Percentiles rank a stretch among this genome's conserved stretches.
Conservation (phyloP, 768 basidiomycete species). For the Agaricus blazei region DNA sequence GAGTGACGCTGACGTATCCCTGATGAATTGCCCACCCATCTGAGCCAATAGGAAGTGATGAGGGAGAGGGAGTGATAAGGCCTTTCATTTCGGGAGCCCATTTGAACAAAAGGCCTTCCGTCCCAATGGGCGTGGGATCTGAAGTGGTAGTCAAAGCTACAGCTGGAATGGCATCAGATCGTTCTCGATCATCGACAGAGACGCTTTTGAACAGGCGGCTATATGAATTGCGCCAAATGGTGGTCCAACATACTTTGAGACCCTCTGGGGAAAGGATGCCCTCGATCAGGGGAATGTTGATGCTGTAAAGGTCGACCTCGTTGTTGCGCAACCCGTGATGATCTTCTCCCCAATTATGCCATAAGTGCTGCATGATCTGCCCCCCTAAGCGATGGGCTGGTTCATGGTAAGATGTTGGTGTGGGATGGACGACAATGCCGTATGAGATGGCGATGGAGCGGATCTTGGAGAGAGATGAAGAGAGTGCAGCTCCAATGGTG, state of each 20-base stretch:
- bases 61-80: slow-evolving; percentile 55
- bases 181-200: slow-evolving; percentile 17
- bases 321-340: slow-evolving; percentile 47
- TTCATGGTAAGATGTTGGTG: slow-evolving; percentile 49
- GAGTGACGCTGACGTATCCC: slow-evolving; percentile 73
- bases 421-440: slow-evolving; percentile 70
- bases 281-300: slow-evolving; percentile 84
- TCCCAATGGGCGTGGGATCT: slow-evolving; percentile 15
- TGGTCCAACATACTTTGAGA: slow-evolving; percentile 73
- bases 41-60: slow-evolving; percentile 65
- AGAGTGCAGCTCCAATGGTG: slow-evolving; percentile 88
- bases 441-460: slow-evolving; percentile 89
- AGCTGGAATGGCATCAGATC: slow-evolving; percentile 20
- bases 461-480: slow-evolving; percentile 61
- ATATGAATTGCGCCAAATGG: slow-evolving; percentile 83
- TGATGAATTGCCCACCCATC: slow-evolving; percentile 78
- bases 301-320: slow-evolving; percentile 77
- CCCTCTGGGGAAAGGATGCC: slow-evolving; percentile 54
- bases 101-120: slow-evolving; percentile 56
- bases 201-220: slow-evolving; percentile 69
- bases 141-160: slow-evolving; percentile 13
- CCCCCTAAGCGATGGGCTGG: slow-evolving; percentile 71
- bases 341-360: slow-evolving; percentile 82
- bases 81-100: slow-evolving; percentile 66
- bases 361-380: slow-evolving; percentile 68